Base-by-base conservation (phyloP, 73 alveolate species). In the Tetrahymena borealis region DNA sequence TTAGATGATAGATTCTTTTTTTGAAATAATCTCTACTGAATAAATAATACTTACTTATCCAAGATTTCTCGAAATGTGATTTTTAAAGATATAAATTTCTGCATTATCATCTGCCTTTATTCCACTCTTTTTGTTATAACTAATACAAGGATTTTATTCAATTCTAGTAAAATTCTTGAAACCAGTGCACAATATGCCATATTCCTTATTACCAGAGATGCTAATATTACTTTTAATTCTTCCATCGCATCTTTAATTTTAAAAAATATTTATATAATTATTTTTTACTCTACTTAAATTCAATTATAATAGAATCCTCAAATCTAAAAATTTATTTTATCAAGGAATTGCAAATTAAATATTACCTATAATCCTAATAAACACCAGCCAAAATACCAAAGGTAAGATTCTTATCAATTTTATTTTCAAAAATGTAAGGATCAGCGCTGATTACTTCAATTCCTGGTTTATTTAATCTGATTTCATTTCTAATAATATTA, bases 71-170 rank as follows among this genome's bases (percentile, higher is more conserved):
- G 92, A 95, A 41, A 98, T 97, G 24, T 90, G 40, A 93, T 98
- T 98, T 78, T 96, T 93, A 40, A 95, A 91, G 12, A 98, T 96
- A 8, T 95, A 91, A 0, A 98, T 94, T 38, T 93, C 95, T 32
- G 99, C 98, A 39, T 97, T 96, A 28, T 97, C 99, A 33, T 94
- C 42, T 4, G 97, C 98, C 78, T 96, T 96, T 0, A 98, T 94
- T 8, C 99, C 99, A 18, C 99, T 96, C 94, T 97, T 95, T 94
- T 97, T 94, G 85, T 98, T 98, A n/a, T 94, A 96, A 43, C 98
- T 91, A 33, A 97, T 95, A 91, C 94, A 95, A 10, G 95, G 95
- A 94, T 96, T 96, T 90, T 95, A 96, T 43, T 94, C 98, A n/a
- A 98, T 97, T 8, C 92, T 91, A 42, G 99, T 92, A 92, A 90